phyloP scores from a whole-genome alignment of 2,329 filamentous ascomycete species.

The Madurella mycetomatis region DNA sequence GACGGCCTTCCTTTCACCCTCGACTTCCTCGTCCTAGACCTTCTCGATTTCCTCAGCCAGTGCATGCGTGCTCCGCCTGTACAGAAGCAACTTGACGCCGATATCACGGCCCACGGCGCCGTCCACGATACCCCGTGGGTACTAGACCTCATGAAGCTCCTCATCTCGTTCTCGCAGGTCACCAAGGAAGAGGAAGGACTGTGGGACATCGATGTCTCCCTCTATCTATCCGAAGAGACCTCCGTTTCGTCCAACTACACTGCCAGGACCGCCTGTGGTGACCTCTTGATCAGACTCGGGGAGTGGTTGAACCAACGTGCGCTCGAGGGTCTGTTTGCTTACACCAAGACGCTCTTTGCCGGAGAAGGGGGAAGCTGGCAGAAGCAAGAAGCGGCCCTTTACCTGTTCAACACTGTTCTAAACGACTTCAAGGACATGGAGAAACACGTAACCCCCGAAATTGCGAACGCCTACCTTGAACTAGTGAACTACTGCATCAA shows the following conservation, averaged over 20 bases:
- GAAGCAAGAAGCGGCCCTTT: constrained; percentile 74
- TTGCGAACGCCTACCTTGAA: constrained; percentile 70
- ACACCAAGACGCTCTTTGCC: constrained; percentile 70
- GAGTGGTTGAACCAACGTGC: constrained; percentile 79
- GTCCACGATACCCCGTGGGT: constrained; percentile 72
- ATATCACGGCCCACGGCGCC: constrained; percentile 59
- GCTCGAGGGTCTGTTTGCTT: constrained; percentile 71
- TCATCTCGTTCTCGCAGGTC: constrained; percentile 82
- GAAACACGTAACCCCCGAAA: constrained; percentile 63
- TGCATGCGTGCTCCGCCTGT: constrained; percentile 85
- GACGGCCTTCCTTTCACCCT: constrained; percentile 92
- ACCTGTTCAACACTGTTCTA: constrained; percentile 77
- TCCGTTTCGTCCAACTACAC: constrained; percentile 96
- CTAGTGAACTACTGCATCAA: constrained; percentile 75
- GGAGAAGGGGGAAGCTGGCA: constrained; percentile 50
- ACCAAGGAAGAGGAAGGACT: constrained; percentile 88
- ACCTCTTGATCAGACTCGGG: constrained; percentile 85
- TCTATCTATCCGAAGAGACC: constrained; percentile 92
- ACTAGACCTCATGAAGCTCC: constrained; percentile 78
- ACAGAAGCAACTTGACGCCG: constrained; percentile 78
- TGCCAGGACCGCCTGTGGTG: constrained; percentile 84
- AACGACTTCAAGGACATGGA: constrained; percentile 77
- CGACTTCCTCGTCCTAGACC: constrained; percentile 88
- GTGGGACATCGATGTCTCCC: constrained; percentile 94
- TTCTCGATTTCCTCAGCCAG: constrained; percentile 90